Percentiles rank a stretch among this genome's conserved stretches.
Conservation (phyloP, 208 protist species). For the Leishmania arabica region DNA sequence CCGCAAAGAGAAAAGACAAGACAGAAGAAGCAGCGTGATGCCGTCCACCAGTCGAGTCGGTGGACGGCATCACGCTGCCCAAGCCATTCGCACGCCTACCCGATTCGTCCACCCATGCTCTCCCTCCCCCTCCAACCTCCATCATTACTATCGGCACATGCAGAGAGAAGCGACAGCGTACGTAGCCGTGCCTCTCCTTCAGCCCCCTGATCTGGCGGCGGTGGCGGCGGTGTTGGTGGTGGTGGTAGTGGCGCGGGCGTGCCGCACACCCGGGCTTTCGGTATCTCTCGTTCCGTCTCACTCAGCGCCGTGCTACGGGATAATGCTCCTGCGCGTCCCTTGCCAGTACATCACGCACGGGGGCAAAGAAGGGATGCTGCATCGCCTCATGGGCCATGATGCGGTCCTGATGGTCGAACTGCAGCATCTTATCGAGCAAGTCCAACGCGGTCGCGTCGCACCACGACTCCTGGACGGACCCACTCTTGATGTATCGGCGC, state of each 20-base stretch:
- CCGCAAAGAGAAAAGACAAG: neutral
- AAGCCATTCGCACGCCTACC: neutral
- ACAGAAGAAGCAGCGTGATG: neutral
- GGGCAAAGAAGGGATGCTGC: slow-evolving; percentile 98
- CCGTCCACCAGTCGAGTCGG: neutral
- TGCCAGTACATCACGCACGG: slow-evolving; percentile 68
- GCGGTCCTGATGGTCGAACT: slow-evolving; percentile 97
- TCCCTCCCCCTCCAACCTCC: neutral
- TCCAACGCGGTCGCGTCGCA: slow-evolving; percentile 96
- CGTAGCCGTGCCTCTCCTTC: neutral
- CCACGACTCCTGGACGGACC: slow-evolving; percentile 46
- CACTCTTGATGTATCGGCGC: slow-evolving; percentile 31
- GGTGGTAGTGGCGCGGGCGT: too few species aligned
- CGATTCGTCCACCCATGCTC: neutral
- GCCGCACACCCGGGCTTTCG: neutral
- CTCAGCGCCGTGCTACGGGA: slow-evolving; percentile 28
- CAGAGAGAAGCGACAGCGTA: neutral
- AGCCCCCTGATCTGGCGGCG: neutral
- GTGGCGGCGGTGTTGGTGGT: neutral
- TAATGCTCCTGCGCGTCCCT: slow-evolving; percentile 66
- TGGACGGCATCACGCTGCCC: neutral
- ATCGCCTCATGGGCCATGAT: slow-evolving; percentile 98
- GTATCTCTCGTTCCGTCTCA: neutral
- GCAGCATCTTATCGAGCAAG: slow-evolving; percentile 97
- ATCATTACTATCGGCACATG: neutral